phyloP scores from a whole-genome alignment of 495 filamentous ascomycete genomes.

The Aspergillus biplanus region DNA sequence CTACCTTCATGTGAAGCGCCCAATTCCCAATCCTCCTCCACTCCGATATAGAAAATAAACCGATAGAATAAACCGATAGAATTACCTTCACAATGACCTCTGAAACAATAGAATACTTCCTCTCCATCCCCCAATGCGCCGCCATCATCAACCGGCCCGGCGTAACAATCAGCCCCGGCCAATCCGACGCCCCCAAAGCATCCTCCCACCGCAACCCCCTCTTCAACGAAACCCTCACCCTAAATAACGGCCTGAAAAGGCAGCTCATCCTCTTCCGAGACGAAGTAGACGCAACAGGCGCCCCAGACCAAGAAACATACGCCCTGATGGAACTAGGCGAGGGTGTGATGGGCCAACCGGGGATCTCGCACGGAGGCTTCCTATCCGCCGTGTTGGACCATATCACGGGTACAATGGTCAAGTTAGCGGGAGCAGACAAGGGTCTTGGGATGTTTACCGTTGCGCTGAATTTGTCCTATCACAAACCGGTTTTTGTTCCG shows the following conservation, averaged over 20 bases:
- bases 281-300: background rate
- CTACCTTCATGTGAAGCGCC: background rate
- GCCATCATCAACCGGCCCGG: conserved; percentile 1
- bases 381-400: background rate
- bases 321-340: background rate
- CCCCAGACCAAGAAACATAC: background rate
- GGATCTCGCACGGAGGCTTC: background rate
- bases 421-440: background rate
- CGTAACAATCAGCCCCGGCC: background rate
- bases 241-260: background rate
- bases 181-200: background rate
- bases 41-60: background rate
- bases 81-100: background rate
- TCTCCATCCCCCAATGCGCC: background rate
- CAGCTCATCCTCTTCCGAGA: background rate
- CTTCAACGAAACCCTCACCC: background rate
- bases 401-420: background rate
- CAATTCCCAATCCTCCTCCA: background rate
- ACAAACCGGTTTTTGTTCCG: background rate
- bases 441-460: background rate
- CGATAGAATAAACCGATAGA: background rate
- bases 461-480: background rate
- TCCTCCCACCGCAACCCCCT: background rate
- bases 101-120: background rate
- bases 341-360: background rate